phyloP scores from a whole-genome alignment of 805 yeast genomes.

The Saccharomyces jurei region DNA sequence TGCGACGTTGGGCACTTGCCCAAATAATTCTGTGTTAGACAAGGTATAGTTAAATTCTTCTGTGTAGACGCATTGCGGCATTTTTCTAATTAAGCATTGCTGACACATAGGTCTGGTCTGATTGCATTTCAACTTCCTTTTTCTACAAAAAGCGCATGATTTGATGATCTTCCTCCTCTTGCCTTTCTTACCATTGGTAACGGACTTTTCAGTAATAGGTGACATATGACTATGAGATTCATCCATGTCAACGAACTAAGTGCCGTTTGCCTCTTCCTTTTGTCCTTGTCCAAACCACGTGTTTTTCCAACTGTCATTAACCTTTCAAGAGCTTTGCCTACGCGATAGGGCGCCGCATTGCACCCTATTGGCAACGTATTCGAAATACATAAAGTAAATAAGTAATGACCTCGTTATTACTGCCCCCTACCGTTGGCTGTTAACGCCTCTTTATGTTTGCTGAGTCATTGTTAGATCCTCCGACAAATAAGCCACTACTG shows the following conservation, averaged over 20 bases:
- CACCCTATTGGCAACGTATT: background rate
- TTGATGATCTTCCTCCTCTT: constrained; percentile 22
- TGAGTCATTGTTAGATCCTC: background rate
- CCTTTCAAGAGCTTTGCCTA: background rate
- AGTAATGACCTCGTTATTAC: background rate
- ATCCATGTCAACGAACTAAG: background rate
- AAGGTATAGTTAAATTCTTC: constrained; percentile 17
- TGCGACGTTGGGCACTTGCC: constrained; percentile 19
- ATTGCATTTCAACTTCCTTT: constrained; percentile 59
- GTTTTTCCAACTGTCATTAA: background rate
- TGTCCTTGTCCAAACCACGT: background rate
- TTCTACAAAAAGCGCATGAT: constrained; percentile 51
- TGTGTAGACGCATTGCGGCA: constrained; percentile 23
- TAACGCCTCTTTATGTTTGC: background rate
- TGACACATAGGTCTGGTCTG: constrained; percentile 38
- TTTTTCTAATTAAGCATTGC: constrained; percentile 33
- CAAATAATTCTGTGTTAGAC: constrained; percentile 15
- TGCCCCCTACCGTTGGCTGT: background rate
- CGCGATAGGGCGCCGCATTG: background rate
- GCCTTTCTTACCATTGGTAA: background rate
- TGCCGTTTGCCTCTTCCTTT: background rate
- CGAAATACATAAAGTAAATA: background rate
- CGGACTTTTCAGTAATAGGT: background rate
- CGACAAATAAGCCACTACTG: background rate
- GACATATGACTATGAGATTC: background rate